Base-by-base conservation (phyloP, 352 stramenopile species). In the Pythium insidiosum region DNA sequence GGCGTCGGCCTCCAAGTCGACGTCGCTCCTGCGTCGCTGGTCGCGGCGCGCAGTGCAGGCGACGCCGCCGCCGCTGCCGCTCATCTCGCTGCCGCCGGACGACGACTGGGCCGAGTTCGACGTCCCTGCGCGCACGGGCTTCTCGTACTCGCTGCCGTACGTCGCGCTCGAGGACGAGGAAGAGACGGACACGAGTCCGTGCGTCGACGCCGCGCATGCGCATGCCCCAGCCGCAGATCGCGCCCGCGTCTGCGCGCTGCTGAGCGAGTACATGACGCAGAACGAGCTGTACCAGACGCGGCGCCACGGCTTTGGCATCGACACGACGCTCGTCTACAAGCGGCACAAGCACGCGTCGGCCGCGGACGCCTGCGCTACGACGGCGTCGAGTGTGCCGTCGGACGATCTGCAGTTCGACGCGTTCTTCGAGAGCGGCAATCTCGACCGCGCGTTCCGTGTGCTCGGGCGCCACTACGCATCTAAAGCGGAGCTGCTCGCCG, bases 371-470 rank as follows among this genome's bases (percentile, higher is more conserved):
- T 33, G 28, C 28, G 9, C 9, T 51, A 64, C 26, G 29, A 44
- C 4, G 63, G 64, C 22, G 29, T 30, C 13, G 44, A 44, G 11
- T n/a, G 38, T 26, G 34, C 25, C 11, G n/a, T 40, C 28, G 28
- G 28, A 33, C 28, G 63, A 84, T 20, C 21, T 90, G 20, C 36
- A 34, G 34, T 89, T 91, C 47, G 52, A 67, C 44, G 60, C 76
- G 16, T 60, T 73, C 10, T 91, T 91, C 38, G 79, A 92, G 42
- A 88, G 76, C 26, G 76, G 75, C 12, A 92, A 92, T 44, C 54
- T 92, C 33, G 73, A 86, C 25, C 61, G 70, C 47, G 73, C 57
- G 11, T 87, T 84, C 50, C 74, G 74, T 20, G 63, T 88, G 1
- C 29, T 73, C 3, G 63, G 66, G 0, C 60, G 71, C n/a, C 61